Evolutionary conservation across 805 yeast species (phyloP).

Genomic region (Scheffersomyces amazonensis): DNA sequence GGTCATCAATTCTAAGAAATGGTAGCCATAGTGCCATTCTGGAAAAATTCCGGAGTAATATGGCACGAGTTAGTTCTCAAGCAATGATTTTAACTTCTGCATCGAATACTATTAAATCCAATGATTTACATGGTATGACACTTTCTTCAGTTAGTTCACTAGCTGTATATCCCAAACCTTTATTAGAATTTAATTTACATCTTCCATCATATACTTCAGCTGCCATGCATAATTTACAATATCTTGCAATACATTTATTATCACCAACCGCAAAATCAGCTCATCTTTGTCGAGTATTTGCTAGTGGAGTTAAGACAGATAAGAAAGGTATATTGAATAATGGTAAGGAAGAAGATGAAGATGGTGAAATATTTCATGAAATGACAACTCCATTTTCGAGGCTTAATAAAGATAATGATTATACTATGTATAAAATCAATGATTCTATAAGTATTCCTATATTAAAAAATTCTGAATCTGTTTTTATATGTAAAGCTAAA

Average conservation of each 20-base stretch:
- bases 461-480: conserved; percentile 53
- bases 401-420: conserved; percentile 22
- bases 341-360: conserved; percentile 18
- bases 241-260: conserved; percentile 73
- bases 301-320: conserved; percentile 54
- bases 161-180: conserved; percentile 71
- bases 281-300: conserved; percentile 61
- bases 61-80: conserved; percentile 38
- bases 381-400: conserved; percentile 56
- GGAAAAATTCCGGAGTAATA: conserved; percentile 25
- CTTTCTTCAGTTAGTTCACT: conserved; percentile 83
- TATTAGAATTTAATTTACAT: conserved; percentile 83
- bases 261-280: conserved; percentile 58
- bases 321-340: conserved; percentile 21
- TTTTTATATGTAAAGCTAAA: conserved; percentile 58
- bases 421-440: conserved; percentile 4
- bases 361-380: conserved; percentile 39
- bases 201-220: conserved; percentile 80
- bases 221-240: conserved; percentile 50
- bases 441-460: conserved; percentile 48
- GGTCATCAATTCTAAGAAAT: neutral
- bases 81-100: conserved; percentile 45
- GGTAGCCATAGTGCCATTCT: neutral
- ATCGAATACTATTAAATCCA: conserved; percentile 2
- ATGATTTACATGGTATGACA: conserved; percentile 66